Evolutionary conservation across 306 rosid species (phyloP).

Genomic region (Abrus pulchellus): DNA sequence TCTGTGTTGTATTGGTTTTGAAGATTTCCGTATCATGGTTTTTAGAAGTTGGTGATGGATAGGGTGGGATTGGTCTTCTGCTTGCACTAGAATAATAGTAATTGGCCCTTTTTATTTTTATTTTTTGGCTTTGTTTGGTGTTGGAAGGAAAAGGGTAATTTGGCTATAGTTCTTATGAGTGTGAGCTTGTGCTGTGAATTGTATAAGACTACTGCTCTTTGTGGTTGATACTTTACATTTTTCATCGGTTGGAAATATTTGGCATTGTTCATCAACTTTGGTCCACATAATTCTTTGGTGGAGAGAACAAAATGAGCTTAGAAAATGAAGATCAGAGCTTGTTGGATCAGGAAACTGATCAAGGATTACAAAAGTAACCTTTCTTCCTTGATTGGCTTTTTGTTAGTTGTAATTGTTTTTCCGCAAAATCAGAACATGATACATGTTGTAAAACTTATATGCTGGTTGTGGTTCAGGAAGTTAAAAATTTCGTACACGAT

Average conservation of each 20-base stretch:
- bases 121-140: conserved; percentile 42
- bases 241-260: conserved; percentile 43
- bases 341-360: conserved; percentile 57
- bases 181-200: conserved; percentile 46
- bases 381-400: conserved; percentile 16
- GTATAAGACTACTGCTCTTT: conserved; percentile 37
- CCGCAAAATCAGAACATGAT: conserved; percentile 23
- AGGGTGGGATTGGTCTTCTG: conserved; percentile 42
- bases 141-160: conserved; percentile 38
- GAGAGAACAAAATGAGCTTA: conserved; percentile 73
- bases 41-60: conserved; percentile 41
- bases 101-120: background rate
- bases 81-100: conserved; percentile 38
- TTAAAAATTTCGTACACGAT: conserved; percentile 66
- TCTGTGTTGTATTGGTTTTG: conserved; percentile 46
- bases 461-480: conserved; percentile 66
- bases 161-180: conserved; percentile 34
- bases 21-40: conserved; percentile 42
- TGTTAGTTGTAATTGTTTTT: background rate
- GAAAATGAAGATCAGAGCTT: conserved; percentile 61
- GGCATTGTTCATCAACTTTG: conserved; percentile 42
- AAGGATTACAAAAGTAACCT: conserved; percentile 69
- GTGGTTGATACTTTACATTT: conserved; percentile 42
- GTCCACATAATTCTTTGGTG: conserved; percentile 43
- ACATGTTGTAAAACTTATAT: conserved; percentile 41